Evolutionary conservation across 306 rosid genomes (phyloP).

Genomic region (Trifolium subterraneum): DNA sequence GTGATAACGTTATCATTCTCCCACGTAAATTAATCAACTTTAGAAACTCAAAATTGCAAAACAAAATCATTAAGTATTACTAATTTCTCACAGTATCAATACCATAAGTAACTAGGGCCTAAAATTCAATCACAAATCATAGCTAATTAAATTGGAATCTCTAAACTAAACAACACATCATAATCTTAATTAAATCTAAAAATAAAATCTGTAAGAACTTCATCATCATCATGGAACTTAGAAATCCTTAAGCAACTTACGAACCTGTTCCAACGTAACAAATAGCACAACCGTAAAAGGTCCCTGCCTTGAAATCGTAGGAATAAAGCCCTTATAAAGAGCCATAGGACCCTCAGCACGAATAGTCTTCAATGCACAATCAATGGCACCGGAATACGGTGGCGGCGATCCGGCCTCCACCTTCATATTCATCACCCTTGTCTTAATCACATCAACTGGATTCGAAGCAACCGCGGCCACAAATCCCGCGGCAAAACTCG

Average conservation of each 20-base stretch:
- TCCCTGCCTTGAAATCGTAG: slow-evolving; percentile 74
- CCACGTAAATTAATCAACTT: background rate
- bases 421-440: slow-evolving; percentile 83
- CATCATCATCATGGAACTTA: slow-evolving; percentile 39
- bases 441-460: slow-evolving; percentile 81
- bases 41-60: background rate
- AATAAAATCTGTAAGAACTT: background rate
- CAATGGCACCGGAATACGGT: slow-evolving; percentile 64
- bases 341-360: slow-evolving; percentile 73
- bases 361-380: slow-evolving; percentile 67
- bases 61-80: background rate
- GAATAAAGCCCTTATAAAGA: slow-evolving; percentile 75
- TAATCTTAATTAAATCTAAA: background rate
- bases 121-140: background rate
- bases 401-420: slow-evolving; percentile 59
- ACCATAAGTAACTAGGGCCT: background rate
- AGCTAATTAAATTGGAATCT: background rate
- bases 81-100: background rate
- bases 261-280: slow-evolving; percentile 73
- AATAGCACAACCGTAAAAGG: slow-evolving; percentile 78
- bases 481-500: slow-evolving; percentile 74
- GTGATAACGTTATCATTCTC: background rate
- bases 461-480: slow-evolving; percentile 69
- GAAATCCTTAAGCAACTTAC: slow-evolving; percentile 71
- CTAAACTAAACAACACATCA: background rate